phyloP scores from a whole-genome alignment of 164 flowering plant genomes.

The Nelumbo lutea region DNA sequence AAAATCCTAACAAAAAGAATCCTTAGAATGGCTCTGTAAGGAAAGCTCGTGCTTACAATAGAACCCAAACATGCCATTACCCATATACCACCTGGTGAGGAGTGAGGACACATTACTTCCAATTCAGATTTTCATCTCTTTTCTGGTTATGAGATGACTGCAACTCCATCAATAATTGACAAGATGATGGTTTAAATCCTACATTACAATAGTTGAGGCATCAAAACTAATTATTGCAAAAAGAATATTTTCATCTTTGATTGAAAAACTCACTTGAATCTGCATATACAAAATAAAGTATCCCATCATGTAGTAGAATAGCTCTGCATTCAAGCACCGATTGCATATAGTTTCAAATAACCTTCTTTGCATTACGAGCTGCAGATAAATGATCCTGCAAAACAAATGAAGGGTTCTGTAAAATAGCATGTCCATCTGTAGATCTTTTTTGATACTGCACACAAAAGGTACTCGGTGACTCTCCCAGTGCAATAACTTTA shows the following conservation, averaged over 20 bases:
- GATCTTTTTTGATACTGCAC: neutral
- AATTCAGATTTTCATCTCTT: neutral
- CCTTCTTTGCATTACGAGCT: constrained; percentile 76
- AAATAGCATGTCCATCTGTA: too few relatives aligned
- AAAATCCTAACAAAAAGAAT: too few relatives aligned
- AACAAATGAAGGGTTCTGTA: neutral
- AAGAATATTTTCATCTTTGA: constrained; percentile 7
- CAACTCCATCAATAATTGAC: neutral
- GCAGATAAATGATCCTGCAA: constrained; percentile 82
- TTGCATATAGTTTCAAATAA: constrained; percentile 22
- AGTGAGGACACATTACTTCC: neutral
- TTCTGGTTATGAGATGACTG: neutral
- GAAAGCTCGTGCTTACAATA: neutral
- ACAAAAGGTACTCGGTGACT: too few relatives aligned
- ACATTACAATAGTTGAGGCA: neutral
- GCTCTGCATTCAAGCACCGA: neutral
- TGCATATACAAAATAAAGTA: constrained; percentile 8
- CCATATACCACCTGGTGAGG: neutral
- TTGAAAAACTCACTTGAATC: constrained; percentile 3
- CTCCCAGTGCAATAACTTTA: neutral
- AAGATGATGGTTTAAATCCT: neutral
- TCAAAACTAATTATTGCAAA: constrained; percentile 9
- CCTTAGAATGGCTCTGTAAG: too few relatives aligned
- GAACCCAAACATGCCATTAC: neutral
- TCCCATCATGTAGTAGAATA: neutral